A percentile compares a stretch with the other conserved stretches of the same genome.
These are phyloP conservation scores for Holtermanniella nyarrowii DNA, from an alignment of 768 basidiomycete species.

Conservation along the genomic window DNA sequence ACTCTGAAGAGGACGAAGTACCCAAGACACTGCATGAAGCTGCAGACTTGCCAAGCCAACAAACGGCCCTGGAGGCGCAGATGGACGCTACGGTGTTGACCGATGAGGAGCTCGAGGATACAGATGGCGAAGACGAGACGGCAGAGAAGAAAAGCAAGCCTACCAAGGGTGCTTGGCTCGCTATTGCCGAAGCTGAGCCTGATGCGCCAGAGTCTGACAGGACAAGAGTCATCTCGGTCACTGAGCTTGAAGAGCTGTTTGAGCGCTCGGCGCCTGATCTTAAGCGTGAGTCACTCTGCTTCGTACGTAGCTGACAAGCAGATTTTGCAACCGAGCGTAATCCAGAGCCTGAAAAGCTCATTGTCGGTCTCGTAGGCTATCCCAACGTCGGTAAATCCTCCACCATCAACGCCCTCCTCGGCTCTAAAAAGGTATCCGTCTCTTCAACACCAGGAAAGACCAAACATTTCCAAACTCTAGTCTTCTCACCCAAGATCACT, in stretches of 20 bases:
- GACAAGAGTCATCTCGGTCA: constrained; percentile 67
- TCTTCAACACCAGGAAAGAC: constrained; percentile 98
- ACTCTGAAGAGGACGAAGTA: constrained; percentile 37
- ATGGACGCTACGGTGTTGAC: constrained; percentile 29
- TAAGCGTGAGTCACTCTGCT: constrained; percentile 13
- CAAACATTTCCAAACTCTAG: constrained; percentile 97
- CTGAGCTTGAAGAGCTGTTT: constrained; percentile 81
- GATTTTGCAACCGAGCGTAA: constrained; percentile 33
- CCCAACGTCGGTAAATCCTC: constrained; percentile 99
- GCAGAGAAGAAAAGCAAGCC: constrained; percentile 34
- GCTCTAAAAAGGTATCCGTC: constrained; percentile 97
- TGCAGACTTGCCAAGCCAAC: constrained; percentile 29
- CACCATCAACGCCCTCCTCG: constrained; percentile 92
- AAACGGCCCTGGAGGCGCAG: constrained; percentile 24
- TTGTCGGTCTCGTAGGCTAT: constrained; percentile 71
- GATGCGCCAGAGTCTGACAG: constrained; percentile 41
- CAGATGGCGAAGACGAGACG: constrained; percentile 20
- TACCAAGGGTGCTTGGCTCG: constrained; percentile 23
- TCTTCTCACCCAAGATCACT: constrained; percentile 73
- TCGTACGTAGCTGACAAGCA: background rate
- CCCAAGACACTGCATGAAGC: constrained; percentile 47
- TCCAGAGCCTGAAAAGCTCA: constrained; percentile 29
- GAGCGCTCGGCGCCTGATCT: constrained; percentile 30
- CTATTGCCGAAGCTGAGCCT: constrained; percentile 24
- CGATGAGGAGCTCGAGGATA: constrained; percentile 25